Evolutionary conservation across 805 yeast genomes (phyloP).

Genomic region (Zygosaccharomyces gambellarensis): DNA sequence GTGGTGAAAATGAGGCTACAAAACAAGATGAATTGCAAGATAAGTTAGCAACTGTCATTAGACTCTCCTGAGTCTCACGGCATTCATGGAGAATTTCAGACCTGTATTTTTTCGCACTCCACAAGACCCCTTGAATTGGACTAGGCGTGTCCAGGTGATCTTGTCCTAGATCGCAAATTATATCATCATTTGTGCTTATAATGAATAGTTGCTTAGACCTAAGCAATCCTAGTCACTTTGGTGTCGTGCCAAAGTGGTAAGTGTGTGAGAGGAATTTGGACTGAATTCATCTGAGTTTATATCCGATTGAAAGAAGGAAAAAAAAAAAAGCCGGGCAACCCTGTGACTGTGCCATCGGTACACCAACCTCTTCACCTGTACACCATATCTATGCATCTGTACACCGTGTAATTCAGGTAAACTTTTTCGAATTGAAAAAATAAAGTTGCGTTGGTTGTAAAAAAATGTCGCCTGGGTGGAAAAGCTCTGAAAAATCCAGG

Average conservation of each 20-base stretch:
- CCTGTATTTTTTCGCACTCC: conserved; percentile 35
- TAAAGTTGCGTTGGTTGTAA: background rate
- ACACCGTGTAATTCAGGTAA: background rate
- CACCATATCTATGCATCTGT: background rate
- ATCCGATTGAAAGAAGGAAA: background rate
- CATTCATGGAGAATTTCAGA: conserved; percentile 21
- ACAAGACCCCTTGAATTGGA: conserved; percentile 37
- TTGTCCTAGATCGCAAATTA: conserved; percentile 52
- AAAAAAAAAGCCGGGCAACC: background rate
- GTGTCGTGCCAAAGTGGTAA: too few relatives aligned
- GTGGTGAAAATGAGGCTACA: background rate
- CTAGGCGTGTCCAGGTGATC: conserved; percentile 45
- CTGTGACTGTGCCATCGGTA: background rate
- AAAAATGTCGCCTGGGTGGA: background rate
- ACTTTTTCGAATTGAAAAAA: background rate
- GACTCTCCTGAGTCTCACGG: conserved; percentile 17
- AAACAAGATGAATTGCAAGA: conserved; percentile 1
- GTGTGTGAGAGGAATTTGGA: too few relatives aligned
- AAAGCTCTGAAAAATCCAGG: background rate
- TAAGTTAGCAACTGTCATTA: conserved; percentile 11
- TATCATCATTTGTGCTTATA: conserved; percentile 38
- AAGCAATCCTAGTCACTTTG: background rate
- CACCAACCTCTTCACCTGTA: background rate
- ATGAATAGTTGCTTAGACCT: background rate
- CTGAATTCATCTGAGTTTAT: background rate